Evolutionary conservation across 176 grass and related monocot species (phyloP).

Genomic region (bread wheat (Triticum aestivum)): DNA sequence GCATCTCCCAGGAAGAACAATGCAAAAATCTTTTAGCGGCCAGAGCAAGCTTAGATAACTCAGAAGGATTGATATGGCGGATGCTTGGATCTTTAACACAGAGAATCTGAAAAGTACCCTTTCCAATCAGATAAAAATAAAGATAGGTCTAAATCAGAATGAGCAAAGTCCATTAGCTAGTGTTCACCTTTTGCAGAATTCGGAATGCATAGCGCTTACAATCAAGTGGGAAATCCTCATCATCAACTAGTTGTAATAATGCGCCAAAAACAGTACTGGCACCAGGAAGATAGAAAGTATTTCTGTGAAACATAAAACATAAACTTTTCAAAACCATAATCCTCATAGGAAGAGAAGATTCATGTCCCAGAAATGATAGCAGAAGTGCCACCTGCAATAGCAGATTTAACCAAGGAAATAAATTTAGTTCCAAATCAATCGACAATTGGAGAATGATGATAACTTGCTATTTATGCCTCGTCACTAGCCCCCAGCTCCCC

Average conservation of each 20-base stretch:
- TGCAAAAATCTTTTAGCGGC: slow-evolving; percentile 38
- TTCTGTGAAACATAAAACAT: slow-evolving; percentile 49
- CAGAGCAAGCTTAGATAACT: slow-evolving; percentile 54
- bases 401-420: slow-evolving; percentile 31
- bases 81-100: slow-evolving; percentile 30
- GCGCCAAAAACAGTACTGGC: slow-evolving; percentile 37
- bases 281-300: slow-evolving; percentile 36
- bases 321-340: slow-evolving; percentile 63
- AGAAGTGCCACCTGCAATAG: slow-evolving; percentile 71
- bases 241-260: slow-evolving; percentile 46
- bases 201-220: slow-evolving; percentile 51
- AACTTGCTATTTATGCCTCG: neutral
- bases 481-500: neutral
- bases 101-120: slow-evolving; percentile 48
- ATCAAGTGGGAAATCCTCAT: slow-evolving; percentile 39
- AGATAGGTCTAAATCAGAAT: slow-evolving; percentile 24
- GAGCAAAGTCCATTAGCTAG: neutral
- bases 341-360: slow-evolving; percentile 51
- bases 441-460: neutral
- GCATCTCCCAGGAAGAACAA: slow-evolving; percentile 48
- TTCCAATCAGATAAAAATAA: slow-evolving; percentile 34
- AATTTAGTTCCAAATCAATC: slow-evolving; percentile 30
- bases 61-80: slow-evolving; percentile 24
- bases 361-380: slow-evolving; percentile 50
- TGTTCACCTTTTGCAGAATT: slow-evolving; percentile 66